Evolutionary conservation across 805 yeast genomes (phyloP), one percentile per base, ranked within the genome.

Genomic region (Kodamaea jinghongensis): DNA sequence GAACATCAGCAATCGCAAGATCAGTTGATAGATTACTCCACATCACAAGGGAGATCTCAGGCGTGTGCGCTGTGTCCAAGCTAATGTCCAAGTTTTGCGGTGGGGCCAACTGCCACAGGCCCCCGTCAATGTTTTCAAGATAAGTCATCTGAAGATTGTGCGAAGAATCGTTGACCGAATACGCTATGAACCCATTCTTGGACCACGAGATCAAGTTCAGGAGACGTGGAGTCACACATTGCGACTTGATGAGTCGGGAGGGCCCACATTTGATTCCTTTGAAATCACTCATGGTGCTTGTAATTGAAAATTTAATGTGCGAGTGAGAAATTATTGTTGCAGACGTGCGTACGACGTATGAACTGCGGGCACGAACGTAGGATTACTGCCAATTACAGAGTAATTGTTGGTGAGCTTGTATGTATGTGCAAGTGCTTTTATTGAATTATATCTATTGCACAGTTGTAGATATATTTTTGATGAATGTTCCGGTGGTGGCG

Each of bases 11-110:
- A 3, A 85, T 76, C 2, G 95, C 95, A 34, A 93, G 70, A 53
- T 90, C 96, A 41, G 85, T 79, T 32, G 91, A 91, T 1, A 81
- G 67, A 34, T 80, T 78, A 43, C 93, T 81, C 89, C 96, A 93
- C 28, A 74, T 65, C 4, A 87, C 74, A 17, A 70, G 52, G 1
- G 70, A 51, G 6, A 78, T 53, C 39, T 60, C 64, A 31, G 70
- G 71, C 29, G 35, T 40, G 27, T 47, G 31, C 30, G 49, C 52
- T 14, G 52, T 51, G 31, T 55, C 60, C 11, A 61, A 61, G 28
- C 60, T 59, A 15, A 65, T 49, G 14, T 51, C 50, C 26, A 63
- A 50, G 12, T 57, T 60, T 17, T 73, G 69, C 1, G 86, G 78
- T 6, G 71, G 65, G 1, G 89, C 86, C 44, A 89, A 67, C 48